Conservation (phyloP, 2,329 filamentous ascomycete genomes). For the Chalaropsis thielavioides region DNA sequence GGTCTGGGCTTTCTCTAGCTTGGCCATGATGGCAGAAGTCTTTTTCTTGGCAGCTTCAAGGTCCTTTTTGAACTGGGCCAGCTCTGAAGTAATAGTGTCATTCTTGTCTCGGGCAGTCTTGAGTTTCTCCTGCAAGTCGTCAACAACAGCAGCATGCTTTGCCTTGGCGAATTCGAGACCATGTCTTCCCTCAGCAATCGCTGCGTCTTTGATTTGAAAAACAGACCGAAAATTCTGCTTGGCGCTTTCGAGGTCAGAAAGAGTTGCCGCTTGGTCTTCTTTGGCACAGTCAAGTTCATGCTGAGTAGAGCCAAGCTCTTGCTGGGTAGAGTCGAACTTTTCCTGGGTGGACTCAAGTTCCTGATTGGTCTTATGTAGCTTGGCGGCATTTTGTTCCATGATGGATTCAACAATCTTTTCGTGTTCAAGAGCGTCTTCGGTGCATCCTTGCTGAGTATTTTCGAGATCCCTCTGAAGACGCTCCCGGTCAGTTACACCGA, state of each 20-base stretch:
- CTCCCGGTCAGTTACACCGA: background rate
- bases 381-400: background rate
- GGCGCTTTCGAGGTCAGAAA: background rate
- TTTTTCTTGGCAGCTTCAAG: background rate
- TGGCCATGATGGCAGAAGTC: background rate
- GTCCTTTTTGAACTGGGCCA: background rate
- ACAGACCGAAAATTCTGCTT: background rate
- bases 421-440: background rate
- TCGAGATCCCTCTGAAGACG: background rate
- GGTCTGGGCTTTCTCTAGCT: background rate
- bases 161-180: background rate
- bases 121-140: background rate
- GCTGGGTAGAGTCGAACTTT: no score
- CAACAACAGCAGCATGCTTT: background rate
- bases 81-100: background rate
- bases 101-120: background rate
- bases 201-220: no score
- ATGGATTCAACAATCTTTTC: background rate
- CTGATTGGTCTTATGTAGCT: background rate
- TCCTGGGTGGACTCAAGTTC: background rate
- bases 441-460: background rate
- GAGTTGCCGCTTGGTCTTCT: background rate
- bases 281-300: background rate
- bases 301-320: background rate
- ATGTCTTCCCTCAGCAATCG: background rate